Evolutionary conservation across 805 yeast genomes (phyloP), one percentile per base, ranked within the genome.

Genomic region (Metschnikowia sp.): DNA sequence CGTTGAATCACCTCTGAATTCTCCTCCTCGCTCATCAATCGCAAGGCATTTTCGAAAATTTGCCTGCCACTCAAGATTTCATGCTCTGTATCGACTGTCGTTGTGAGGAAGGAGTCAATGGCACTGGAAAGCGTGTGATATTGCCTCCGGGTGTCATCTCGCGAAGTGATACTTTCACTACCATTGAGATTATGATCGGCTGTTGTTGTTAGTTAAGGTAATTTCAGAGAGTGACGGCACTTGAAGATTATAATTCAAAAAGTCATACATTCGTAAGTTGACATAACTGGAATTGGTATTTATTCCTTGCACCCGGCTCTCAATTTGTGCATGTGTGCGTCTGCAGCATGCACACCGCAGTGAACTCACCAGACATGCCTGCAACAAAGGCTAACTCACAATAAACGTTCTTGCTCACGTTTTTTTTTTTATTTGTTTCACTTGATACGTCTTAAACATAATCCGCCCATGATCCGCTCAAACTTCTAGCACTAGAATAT

Each of bases 181-280:
- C 69, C 54, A 45, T 69, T 70, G 30, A 72, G 55, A 46, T 71
- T 70, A 46, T 72, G 77, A 48, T 72, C 77, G 42, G 66, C 77
- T 72, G 32, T 12, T 9, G 8, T 53, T 12, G 39, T 56, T 53
- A 42, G 51, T 46, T 38, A 32, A 31, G 8, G 18, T 28, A 7
- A 34, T 33, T 19, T 13, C 7, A 10, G 10, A 12, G 9, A 3
- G 29, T 12, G 4, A n/a, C 9, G 29, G 22, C 22, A 12, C 22
- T 12, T 11, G n/a, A 26, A 5, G n/a, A 19, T 7, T 10, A 9
- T 10, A 22, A 46, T 22, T 7, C 26, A 7, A 22, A 22, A 22
- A 22, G 26, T 22, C 76, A 28, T 68, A 71, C 77, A 68, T 64
- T 72, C 76, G 58, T 72, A 72, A 36, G 70, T 70, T n/a, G 77